Evolutionary conservation across 2,329 filamentous ascomycete species (phyloP).

Genomic region (Bertia moriformis): DNA sequence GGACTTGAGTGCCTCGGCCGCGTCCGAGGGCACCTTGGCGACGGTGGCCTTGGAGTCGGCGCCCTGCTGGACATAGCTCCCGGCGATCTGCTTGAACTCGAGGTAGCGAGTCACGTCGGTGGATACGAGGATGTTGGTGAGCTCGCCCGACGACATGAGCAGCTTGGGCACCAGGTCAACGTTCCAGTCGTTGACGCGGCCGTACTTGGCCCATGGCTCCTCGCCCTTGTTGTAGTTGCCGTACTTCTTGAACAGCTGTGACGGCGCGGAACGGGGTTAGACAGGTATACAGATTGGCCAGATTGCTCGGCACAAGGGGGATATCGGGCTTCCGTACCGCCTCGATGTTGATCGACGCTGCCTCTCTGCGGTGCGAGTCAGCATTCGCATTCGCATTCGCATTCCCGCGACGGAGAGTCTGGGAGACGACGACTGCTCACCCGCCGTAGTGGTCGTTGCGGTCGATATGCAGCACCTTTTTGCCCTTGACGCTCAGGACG

Average conservation of each 20-base stretch:
- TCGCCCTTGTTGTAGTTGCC: constrained; percentile 66
- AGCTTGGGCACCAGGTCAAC: constrained; percentile 97
- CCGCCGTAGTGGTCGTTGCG: constrained; percentile 97
- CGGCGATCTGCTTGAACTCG: constrained; percentile 87
- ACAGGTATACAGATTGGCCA: background rate
- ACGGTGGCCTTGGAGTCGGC: constrained; percentile 71
- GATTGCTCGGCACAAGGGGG: too few relatives aligned
- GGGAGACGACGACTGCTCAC: constrained; percentile 38
- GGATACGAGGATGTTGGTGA: constrained; percentile 95
- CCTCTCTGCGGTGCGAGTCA: constrained; percentile 46
- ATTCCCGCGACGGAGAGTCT: constrained; percentile 4
- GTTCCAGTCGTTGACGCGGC: constrained; percentile 95
- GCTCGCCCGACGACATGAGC: constrained; percentile 93
- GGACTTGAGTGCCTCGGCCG: constrained; percentile 75
- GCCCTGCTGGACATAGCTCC: constrained; percentile 91
- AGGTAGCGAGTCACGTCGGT: constrained; percentile 83
- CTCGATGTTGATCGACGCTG: constrained; percentile 92
- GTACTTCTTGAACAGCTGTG: constrained; percentile 89
- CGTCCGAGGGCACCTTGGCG: constrained; percentile 91
- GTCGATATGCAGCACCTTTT: constrained; percentile 98
- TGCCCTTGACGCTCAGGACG: constrained; percentile 93
- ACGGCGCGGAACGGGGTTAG: too few relatives aligned
- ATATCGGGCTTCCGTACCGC: constrained; percentile 40
- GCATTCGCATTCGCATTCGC: constrained; percentile 12
- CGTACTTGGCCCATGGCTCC: constrained; percentile 97